A percentile compares a stretch with the other conserved stretches of the same genome.
phyloP scores from a whole-genome alignment of 179 eudicot genomes.

The Drosera spatulata region DNA sequence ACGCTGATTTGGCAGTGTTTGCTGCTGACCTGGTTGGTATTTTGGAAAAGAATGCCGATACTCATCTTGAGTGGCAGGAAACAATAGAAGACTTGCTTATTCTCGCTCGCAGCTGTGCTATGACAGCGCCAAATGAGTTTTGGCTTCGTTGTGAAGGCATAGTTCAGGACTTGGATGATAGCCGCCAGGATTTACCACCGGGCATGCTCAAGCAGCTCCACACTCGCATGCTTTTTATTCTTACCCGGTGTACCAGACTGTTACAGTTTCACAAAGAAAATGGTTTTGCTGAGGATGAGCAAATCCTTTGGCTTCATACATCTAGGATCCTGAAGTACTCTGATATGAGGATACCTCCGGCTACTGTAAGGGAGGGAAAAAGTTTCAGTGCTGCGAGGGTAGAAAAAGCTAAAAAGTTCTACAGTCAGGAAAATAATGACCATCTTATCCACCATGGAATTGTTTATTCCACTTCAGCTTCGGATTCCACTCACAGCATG shows the following conservation, averaged over 20 bases:
- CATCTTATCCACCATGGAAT: slow-evolving; percentile 26
- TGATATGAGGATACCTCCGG: slow-evolving; percentile 39
- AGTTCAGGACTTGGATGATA: slow-evolving; percentile 97
- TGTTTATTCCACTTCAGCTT: slow-evolving; percentile 26
- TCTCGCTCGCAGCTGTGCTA: slow-evolving; percentile 83
- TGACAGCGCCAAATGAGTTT: slow-evolving; percentile 91
- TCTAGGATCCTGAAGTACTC: slow-evolving; percentile 54
- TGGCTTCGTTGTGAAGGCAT: slow-evolving; percentile 99
- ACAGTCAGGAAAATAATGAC: slow-evolving; percentile 65
- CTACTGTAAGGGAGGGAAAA: slow-evolving; percentile 28
- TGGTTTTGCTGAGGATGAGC: slow-evolving; percentile 84
- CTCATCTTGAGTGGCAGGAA: slow-evolving; percentile 93
- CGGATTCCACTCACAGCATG: slow-evolving; percentile 29
- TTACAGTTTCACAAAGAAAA: slow-evolving; percentile 99
- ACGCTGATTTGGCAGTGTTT: slow-evolving; percentile 79
- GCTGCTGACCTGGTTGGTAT: slow-evolving; percentile 93
- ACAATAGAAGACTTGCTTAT: slow-evolving; percentile 88
- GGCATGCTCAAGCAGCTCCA: slow-evolving; percentile 94
- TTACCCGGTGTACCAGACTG: slow-evolving; percentile 93
- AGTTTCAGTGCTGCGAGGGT: slow-evolving; percentile 25
- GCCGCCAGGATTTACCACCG: slow-evolving; percentile 90
- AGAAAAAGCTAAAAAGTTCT: slow-evolving; percentile 44
- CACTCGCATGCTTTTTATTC: slow-evolving; percentile 97
- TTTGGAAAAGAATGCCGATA: slow-evolving; percentile 85
- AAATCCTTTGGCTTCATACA: slow-evolving; percentile 59